A percentile compares a stretch with the other conserved stretches of the same genome.
Conservation (phyloP, 1,284 basidiomycete species). For the Caloboletus inedulis region DNA sequence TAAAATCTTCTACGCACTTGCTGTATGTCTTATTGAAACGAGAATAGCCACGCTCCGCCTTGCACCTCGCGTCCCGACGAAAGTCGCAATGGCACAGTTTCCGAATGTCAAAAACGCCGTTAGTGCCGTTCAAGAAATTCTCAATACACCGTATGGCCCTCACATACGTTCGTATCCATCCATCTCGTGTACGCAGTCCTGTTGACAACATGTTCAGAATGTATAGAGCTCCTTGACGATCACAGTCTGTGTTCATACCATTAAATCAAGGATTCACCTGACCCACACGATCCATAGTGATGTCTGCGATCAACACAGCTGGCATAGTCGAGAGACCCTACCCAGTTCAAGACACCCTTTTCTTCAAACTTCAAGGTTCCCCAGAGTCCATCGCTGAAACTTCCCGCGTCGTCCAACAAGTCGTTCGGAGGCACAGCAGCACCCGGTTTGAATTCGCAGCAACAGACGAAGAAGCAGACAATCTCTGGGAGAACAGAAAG, state of each 20-base stretch:
- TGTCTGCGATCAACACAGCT: conserved; percentile 72
- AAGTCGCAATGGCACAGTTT: conserved; percentile 72
- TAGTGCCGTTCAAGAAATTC: conserved; percentile 72
- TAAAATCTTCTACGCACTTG: conserved; percentile 18
- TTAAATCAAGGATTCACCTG: background rate
- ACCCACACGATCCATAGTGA: conserved; percentile 46
- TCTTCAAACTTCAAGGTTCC: conserved; percentile 88
- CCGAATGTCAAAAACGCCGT: conserved; percentile 62
- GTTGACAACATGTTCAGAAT: conserved; percentile 49
- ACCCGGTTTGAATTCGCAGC: conserved; percentile 72
- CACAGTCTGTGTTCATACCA: conserved; percentile 42
- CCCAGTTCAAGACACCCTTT: conserved; percentile 75
- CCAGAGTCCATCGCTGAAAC: conserved; percentile 60
- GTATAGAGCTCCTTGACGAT: conserved; percentile 79
- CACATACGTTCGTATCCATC: conserved; percentile 48
- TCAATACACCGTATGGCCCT: conserved; percentile 61
- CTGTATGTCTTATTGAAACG: background rate
- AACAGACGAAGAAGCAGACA: conserved; percentile 73
- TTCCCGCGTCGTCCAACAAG: conserved; percentile 54
- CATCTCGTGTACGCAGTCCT: conserved; percentile 7
- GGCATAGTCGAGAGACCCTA: conserved; percentile 59
- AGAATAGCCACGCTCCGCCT: conserved; percentile 70
- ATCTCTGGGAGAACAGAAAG: conserved; percentile 87
- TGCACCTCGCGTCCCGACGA: conserved; percentile 72
- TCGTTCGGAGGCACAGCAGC: conserved; percentile 69